Evolutionary conservation across 1,284 basidiomycete species (phyloP).

Genomic region (Irpex rosettiformis): DNA sequence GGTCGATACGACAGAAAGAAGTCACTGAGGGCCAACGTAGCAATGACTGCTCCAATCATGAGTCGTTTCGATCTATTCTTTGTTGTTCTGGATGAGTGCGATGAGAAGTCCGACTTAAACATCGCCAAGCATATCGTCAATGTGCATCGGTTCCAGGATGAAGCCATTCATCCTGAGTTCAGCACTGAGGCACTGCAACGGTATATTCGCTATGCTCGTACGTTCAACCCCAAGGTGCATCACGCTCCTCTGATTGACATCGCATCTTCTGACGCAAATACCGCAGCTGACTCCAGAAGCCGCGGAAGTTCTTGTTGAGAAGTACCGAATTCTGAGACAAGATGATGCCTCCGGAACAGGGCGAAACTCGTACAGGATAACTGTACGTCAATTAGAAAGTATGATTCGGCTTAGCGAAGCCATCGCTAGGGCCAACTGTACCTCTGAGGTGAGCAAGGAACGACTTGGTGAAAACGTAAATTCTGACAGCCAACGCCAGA

Average conservation of each 20-base stretch:
- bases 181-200: conserved; percentile 95
- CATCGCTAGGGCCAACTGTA: conserved; percentile 96
- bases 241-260: conserved; percentile 28
- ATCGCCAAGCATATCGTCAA: conserved; percentile 98
- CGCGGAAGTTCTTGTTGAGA: conserved; percentile 91
- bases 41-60: conserved; percentile 99
- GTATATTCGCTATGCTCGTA: conserved; percentile 95
- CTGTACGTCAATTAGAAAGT: conserved; percentile 93
- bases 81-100: conserved; percentile 97
- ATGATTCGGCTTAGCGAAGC: conserved; percentile 98
- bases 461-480: too few species aligned
- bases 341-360: conserved; percentile 89
- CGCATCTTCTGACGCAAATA: conserved; percentile 47
- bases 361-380: conserved; percentile 93
- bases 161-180: conserved; percentile 94
- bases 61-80: conserved; percentile 99
- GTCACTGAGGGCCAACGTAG: conserved; percentile 91
- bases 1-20: conserved; percentile 97
- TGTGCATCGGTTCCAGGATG: conserved; percentile 94
- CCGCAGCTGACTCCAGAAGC: conserved; percentile 87
- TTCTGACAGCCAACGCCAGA: too few species aligned
- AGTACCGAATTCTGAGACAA: conserved; percentile 90
- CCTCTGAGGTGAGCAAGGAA: conserved; percentile 71
- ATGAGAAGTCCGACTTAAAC: conserved; percentile 89
- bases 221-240: conserved; percentile 91